Conservation (phyloP, 768 basidiomycete genomes). For the Dacryopinax spathularia region DNA sequence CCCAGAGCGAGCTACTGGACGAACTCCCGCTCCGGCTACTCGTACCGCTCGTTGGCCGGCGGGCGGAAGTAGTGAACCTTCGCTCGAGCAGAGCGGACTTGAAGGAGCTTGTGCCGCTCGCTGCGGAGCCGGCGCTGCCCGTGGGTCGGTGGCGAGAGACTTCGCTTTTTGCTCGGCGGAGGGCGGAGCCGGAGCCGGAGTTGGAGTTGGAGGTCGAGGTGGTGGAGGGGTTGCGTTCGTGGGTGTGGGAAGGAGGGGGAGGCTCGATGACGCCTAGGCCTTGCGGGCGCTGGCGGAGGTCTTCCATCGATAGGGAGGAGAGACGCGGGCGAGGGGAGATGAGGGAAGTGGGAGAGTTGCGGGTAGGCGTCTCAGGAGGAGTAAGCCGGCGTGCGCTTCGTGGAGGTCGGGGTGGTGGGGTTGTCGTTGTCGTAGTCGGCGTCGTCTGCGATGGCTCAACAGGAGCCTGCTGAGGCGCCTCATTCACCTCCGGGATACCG, state of each 20-base stretch:
- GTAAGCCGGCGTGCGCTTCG: background rate
- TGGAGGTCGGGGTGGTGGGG: background rate
- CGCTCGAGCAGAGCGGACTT: background rate
- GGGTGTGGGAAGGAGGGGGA: background rate
- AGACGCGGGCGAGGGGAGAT: background rate
- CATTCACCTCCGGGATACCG: background rate
- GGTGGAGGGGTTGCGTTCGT: too few species aligned
- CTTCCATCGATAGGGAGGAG: background rate
- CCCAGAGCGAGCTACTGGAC: background rate
- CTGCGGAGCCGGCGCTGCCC: background rate
- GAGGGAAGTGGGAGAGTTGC: background rate
- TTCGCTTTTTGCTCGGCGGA: background rate
- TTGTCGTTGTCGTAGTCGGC: background rate
- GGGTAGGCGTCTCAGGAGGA: background rate
- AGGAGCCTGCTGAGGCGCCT: background rate
- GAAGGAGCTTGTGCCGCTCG: background rate
- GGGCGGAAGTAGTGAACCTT: background rate
- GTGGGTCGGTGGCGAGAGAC: background rate
- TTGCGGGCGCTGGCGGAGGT: background rate
- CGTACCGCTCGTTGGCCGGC: background rate
- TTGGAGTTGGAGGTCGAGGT: too few species aligned
- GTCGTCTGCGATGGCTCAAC: too few species aligned
- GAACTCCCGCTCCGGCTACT: too few species aligned
- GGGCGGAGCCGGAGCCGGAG: background rate
- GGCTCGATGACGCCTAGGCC: background rate